Evolutionary conservation across 2,329 filamentous ascomycete genomes (phyloP), one percentile per base, ranked within the genome.

Genomic region (Pseudogymnoascus sp.): DNA sequence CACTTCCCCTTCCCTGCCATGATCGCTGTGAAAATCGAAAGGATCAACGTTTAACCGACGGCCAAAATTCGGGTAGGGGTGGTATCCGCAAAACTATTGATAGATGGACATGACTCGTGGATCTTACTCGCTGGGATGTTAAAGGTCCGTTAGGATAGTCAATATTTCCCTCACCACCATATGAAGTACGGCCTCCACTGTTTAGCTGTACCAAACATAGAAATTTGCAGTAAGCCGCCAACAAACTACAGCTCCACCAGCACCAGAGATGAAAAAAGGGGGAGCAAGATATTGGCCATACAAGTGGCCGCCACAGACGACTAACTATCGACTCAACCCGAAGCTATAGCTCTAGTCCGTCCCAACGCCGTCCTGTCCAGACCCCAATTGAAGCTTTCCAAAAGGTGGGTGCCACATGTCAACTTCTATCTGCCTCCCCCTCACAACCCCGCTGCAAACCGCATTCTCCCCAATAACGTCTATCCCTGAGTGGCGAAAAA

Each of bases 21-120:
- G 51, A 36, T 57, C 51, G 51, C 51, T 36, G 51, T 21, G 28
- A 57, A 21, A 57, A 57, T 57, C 51, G n/a, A 11, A 11, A 10
- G 48, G 51, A 57, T 34, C 51, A 57, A 57, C 11, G 16, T 57
- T 57, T 34, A 11, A n/a, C 51, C 51, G 51, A 6, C 51, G n/a
- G 2, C 10, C 16, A 57, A 34, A 57, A 34, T 57, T 21, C 11
- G 51, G 51, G 34, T 7, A 3, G n/a, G n/a, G n/a, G n/a, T 1
- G 4, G 51, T 57, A 13, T 25, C 28, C 51, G 11, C 51, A 16
- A 10, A 34, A 57, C 28, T 57, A 57, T 57, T 57, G 51, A 57
- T 57, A 57, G 28, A 57, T 34, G 28, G 51, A 57, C 51, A 57
- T 57, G 51, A 57, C 51, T 57, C 51, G 51, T 10, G 6, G 28